Base-by-base conservation (phyloP, 2,329 filamentous ascomycete genomes). In the Fonsecaea pedrosoi region DNA sequence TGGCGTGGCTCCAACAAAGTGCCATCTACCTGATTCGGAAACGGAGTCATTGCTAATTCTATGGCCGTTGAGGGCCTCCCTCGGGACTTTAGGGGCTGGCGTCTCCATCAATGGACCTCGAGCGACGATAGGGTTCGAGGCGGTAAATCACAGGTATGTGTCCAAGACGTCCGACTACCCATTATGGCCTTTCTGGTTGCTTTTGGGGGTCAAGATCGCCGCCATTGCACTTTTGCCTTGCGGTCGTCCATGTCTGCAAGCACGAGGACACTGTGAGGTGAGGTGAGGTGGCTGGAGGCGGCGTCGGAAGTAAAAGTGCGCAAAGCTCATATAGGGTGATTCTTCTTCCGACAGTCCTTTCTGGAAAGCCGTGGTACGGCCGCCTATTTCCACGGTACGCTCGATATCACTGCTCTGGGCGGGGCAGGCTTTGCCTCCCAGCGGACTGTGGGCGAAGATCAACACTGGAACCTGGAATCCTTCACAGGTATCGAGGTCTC, bases 381-480 rank as follows among this genome's bases (percentile, higher is more conserved):
- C 4, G 86, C 83, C 3, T 77, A 76, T 8, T 93, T 94, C 79
- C 79, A 86, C 70, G 92, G 92, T 2, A 82, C 82, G 30, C 83
- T 95, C 21, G 91, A 95, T 78, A 92, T 89, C 69, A 84, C 84
- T 61, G 87, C 90, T 0, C 86, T 95, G 0, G 91, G 91, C 32
- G 91, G 91, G 35, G 92, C 92, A 0, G 92, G 92, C 4, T 95
- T 96, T 75, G 92, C 92, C 9, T 92, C 89, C 4, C 92, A 94
- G 76, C 86, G 89, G 55, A 92, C 89, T 4, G 83, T 82, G 3
- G 78, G 78, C 45, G 86, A 87, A 7, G 79, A 84, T 45, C 78
- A 83, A 13, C 78, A 79, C 30, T 90, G 90, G 85, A 85, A 95
- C 73, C 78, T 95, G 7, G 85, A 84, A 1, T 74, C 72, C 10